phyloP scores from a whole-genome alignment of 1,284 basidiomycete species.

The Cryptococcus sp. region DNA sequence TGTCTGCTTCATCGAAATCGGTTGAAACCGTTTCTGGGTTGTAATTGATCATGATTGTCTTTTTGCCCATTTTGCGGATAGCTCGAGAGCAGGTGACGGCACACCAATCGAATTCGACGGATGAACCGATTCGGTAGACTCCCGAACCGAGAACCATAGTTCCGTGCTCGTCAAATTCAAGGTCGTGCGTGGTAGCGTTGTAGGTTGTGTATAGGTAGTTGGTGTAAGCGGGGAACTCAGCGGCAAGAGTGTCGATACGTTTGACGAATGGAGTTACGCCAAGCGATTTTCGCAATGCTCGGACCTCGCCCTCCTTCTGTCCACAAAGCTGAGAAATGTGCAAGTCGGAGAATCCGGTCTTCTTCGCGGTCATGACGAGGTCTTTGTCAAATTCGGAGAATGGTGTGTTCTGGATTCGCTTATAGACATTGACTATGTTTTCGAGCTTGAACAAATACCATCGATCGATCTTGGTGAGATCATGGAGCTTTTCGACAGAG shows the following conservation, averaged over 20 bases:
- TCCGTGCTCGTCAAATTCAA: conserved; percentile 92
- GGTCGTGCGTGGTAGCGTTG: conserved; percentile 93
- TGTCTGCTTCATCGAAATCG: conserved; percentile 98
- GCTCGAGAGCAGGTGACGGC: conserved; percentile 95
- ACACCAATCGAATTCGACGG: conserved; percentile 99
- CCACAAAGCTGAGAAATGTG: conserved; percentile 79
- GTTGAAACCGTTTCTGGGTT: conserved; percentile 99
- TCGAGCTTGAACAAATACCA: conserved; percentile 99
- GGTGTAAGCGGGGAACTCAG: conserved; percentile 97
- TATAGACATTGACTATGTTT: conserved; percentile 74
- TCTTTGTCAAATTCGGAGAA: conserved; percentile 61
- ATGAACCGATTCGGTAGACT: conserved; percentile 96
- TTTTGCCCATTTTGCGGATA: conserved; percentile 84
- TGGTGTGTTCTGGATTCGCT: conserved; percentile 63
- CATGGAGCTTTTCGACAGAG: conserved; percentile 82
- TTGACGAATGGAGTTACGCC: conserved; percentile 96
- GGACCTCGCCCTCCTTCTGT: conserved; percentile 63
- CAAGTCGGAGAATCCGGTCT: conserved; percentile 88
- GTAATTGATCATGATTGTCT: conserved; percentile 99
- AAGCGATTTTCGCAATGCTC: conserved; percentile 77
- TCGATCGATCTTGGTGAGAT: conserved; percentile 97
- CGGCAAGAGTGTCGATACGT: conserved; percentile 97
- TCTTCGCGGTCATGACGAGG: conserved; percentile 76
- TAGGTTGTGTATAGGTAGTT: conserved; percentile 99
- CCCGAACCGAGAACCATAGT: conserved; percentile 99